Evolutionary conservation across 208 protist species (phyloP), one percentile per base, ranked within the genome.

Genomic region (Tetramitus jugosus): DNA sequence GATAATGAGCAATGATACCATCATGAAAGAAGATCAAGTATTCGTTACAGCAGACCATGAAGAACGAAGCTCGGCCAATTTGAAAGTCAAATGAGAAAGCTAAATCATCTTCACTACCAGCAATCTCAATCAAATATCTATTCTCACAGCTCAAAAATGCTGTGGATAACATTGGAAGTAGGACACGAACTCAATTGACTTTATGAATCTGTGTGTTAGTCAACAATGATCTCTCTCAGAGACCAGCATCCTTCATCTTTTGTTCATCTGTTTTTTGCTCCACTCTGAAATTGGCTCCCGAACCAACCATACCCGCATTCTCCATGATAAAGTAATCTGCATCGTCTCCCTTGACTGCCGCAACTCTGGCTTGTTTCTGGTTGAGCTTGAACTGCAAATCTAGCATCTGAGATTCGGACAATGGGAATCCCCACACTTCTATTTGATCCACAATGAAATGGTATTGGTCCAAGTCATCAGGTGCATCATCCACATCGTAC

Each of bases 301-400:
- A 20, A 56, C 49, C 49, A 20, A 56, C 49, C 14, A 10, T 10
- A 56, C 62, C 62, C 6, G 62, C 62, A 43, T 69, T 29, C n/a
- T 69, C 23, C 62, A 69, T 43, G 6, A 69, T 69, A 37, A 45
- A 69, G 29, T 43, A 26, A 37, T 69, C 62, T 43, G 62, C 62
- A 43, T 13, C 62, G 13, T 69, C 33, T 37, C 33, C 62, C 62
- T 69, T 29, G 10, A 13, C 37, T n/a, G 43, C 20, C 43, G 37
- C 62, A 26, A 29, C 14, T n/a, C 43, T 69, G 1, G 31, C 20
- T n/a, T 69, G 37, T 69, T 43, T 39, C 43, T 17, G 35, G 8
- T 39, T 69, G 7, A 17, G 26, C 43, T 29, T 43, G 26, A 43
- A 69, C 43, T 29, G 0, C 17, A 69, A 40, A 69, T 69, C 39